Evolutionary conservation across 495 filamentous ascomycete genomes (phyloP).

Genomic region (Xanthoparmelia taractica): DNA sequence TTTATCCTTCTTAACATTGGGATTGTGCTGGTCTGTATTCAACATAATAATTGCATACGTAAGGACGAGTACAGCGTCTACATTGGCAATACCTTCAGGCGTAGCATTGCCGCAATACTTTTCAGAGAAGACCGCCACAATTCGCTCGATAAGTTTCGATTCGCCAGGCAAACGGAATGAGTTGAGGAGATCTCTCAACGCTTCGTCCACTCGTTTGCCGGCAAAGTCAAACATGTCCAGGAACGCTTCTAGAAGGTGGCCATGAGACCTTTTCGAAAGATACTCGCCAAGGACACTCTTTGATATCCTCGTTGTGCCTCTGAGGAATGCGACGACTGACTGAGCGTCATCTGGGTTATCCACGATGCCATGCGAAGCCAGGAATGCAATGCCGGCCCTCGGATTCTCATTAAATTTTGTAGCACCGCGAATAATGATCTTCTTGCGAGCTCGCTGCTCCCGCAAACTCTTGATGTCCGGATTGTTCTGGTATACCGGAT

Average conservation of each 20-base stretch:
- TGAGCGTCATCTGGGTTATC: slow-evolving; percentile 61
- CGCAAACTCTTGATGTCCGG: slow-evolving; percentile 57
- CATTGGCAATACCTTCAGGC: slow-evolving; percentile 71
- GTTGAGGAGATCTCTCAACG: slow-evolving; percentile 74
- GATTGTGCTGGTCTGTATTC: slow-evolving; percentile 91
- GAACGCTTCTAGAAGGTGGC: slow-evolving; percentile 71
- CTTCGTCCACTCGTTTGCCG: slow-evolving; percentile 81
- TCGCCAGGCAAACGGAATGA: slow-evolving; percentile 95
- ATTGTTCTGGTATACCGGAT: slow-evolving; percentile 55
- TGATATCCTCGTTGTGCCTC: slow-evolving; percentile 75
- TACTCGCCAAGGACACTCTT: slow-evolving; percentile 90
- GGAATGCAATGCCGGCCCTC: slow-evolving; percentile 79
- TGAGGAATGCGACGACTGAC: slow-evolving; percentile 71
- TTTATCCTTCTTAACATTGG: slow-evolving; percentile 69
- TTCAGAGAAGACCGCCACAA: slow-evolving; percentile 76
- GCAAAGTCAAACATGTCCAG: slow-evolving; percentile 79
- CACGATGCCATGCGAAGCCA: slow-evolving; percentile 78
- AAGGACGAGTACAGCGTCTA: slow-evolving; percentile 83
- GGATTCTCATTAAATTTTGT: slow-evolving; percentile 93
- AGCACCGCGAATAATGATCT: slow-evolving; percentile 77
- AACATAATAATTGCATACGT: slow-evolving; percentile 96
- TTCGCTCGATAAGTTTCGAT: slow-evolving; percentile 84
- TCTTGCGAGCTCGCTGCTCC: slow-evolving; percentile 69
- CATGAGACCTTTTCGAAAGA: slow-evolving; percentile 81
- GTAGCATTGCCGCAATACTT: slow-evolving; percentile 70